Evolutionary conservation across 768 basidiomycete species (phyloP), one percentile per base, ranked within the genome.

Genomic region (Mrakia frigida): DNA sequence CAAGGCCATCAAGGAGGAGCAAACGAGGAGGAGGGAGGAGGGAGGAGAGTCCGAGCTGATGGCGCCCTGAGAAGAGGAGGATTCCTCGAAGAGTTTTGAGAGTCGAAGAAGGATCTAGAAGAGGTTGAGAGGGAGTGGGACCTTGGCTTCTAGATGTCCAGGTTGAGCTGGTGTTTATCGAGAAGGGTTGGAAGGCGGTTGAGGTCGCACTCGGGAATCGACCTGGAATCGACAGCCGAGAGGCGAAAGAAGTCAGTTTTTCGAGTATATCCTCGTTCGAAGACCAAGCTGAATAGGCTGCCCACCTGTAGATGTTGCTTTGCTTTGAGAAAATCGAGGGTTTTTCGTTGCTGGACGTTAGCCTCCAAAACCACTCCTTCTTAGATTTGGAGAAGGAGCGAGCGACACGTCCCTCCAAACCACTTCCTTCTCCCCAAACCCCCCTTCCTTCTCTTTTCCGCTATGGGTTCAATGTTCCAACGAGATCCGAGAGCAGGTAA

Each of bases 401-500:
- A n/a, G n/a, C 56, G 25, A n/a, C 56, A 56, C 56, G 23, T 56
- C 56, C 56, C 56, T 31, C 37, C 39, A 9, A 6, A 23, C 39
- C 41, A 69, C 67, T 16, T 56, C 67, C 67, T n/a, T 41, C n/a
- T 43, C 67, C 39, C 16, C 25, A n/a, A n/a, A 3, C 37, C n/a
- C 6, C 39, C 37, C 67, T 28, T n/a, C n/a, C n/a, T 69, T 69
- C 56, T n/a, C 10, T 18, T 56, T 56, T 31, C 6, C 52, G 65
- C 1, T 61, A 78, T 78, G 77, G 76, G 46, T 56, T 73, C 72
- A 28, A 83, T 84, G 82, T 84, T 83, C 76, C 84, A 84, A 74
- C 76, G 82, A 52, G 84, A 84, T 78, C 83, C 83, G 0, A 76
- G 83, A 76, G 82, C 83, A 39, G 74, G 83, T 84, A 53, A 77